Percentiles rank a stretch among this genome's conserved stretches.
Evolutionary conservation across 2,329 filamentous ascomycete genomes (phyloP).

Genomic region (Elsinoe australis): DNA sequence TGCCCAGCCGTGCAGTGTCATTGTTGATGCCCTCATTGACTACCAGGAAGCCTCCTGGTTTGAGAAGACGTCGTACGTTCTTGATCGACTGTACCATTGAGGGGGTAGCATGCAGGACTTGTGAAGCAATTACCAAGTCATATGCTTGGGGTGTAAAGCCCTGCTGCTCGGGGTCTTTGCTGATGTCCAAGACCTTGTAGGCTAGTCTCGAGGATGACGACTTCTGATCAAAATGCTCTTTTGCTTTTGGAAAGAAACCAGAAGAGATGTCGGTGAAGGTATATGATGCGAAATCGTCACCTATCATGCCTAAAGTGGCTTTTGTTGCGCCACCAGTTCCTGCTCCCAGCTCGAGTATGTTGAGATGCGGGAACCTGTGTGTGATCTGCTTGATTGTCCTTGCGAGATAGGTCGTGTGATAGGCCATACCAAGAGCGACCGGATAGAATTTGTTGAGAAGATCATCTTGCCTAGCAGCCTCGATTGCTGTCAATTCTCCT

Average conservation of each 20-base stretch:
- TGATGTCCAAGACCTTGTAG: slow-evolving; percentile 16
- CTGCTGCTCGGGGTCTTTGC: slow-evolving; percentile 36
- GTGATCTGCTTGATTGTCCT: slow-evolving; percentile 29
- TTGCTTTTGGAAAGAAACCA: slow-evolving; percentile 36
- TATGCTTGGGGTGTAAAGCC: slow-evolving; percentile 37
- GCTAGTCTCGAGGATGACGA: slow-evolving; percentile 18
- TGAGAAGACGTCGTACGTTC: slow-evolving; percentile 25
- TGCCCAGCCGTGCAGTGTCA: slow-evolving; percentile 23
- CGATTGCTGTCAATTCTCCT: slow-evolving; percentile 32
- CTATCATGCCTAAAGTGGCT: slow-evolving; percentile 30
- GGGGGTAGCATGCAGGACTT: slow-evolving; percentile 25
- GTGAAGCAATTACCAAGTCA: slow-evolving; percentile 27
- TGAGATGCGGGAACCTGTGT: slow-evolving; percentile 37
- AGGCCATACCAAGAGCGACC: slow-evolving; percentile 1
- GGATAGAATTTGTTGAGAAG: slow-evolving; percentile 33
- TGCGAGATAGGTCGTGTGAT: slow-evolving; percentile 9
- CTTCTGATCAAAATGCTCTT: slow-evolving; percentile 26
- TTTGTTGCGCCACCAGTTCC: slow-evolving; percentile 40
- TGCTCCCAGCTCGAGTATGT: slow-evolving; percentile 40
- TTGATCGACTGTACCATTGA: slow-evolving; percentile 22
- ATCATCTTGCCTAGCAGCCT: slow-evolving; percentile 32
- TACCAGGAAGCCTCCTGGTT: slow-evolving; percentile 25
- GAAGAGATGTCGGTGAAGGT: slow-evolving; percentile 42
- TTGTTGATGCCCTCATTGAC: slow-evolving; percentile 27
- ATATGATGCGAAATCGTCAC: slow-evolving; percentile 33